Percentiles rank a stretch among this genome's conserved stretches.
phyloP scores from a whole-genome alignment of 352 stramenopile species.

The Globisporangium irregulare region DNA sequence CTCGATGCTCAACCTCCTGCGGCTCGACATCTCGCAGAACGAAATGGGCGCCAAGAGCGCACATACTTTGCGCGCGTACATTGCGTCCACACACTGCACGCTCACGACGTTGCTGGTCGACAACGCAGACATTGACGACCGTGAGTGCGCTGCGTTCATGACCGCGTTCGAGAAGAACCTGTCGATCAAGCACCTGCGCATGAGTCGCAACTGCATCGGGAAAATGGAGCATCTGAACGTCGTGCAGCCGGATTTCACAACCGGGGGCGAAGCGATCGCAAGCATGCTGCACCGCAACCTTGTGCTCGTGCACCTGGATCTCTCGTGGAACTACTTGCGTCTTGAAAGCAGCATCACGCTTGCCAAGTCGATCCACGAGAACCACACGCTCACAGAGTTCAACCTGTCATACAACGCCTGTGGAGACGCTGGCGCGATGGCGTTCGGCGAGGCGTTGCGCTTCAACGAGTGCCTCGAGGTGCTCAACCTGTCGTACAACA shows the following conservation, averaged over 20 bases:
- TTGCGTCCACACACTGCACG: constrained; percentile 54
- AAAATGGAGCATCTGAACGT: constrained; percentile 88
- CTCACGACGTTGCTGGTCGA: constrained; percentile 69
- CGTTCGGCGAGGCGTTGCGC: constrained; percentile 68
- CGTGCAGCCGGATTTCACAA: constrained; percentile 80
- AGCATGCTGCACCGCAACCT: constrained; percentile 82
- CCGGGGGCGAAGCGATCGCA: constrained; percentile 86
- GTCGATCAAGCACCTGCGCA: constrained; percentile 64
- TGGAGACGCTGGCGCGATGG: constrained; percentile 66
- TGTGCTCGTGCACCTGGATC: constrained; percentile 70
- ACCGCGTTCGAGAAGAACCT: constrained; percentile 78
- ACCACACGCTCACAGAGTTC: constrained; percentile 62
- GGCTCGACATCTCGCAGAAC: constrained; percentile 74
- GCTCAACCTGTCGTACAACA: constrained; percentile 78
- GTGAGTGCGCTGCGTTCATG: constrained; percentile 84
- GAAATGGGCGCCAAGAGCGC: constrained; percentile 57
- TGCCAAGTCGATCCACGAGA: constrained; percentile 59
- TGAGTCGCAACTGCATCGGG: constrained; percentile 87
- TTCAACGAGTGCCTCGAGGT: constrained; percentile 60
- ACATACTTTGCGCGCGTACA: constrained; percentile 50
- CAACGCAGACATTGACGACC: constrained; percentile 87
- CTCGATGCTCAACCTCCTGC: constrained; percentile 45
- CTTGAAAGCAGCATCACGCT: constrained; percentile 74
- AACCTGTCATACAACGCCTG: constrained; percentile 79
- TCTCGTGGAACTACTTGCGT: constrained; percentile 90